Evolutionary conservation across 768 basidiomycete species (phyloP).

Genomic region (Austroboletus eburneus): DNA sequence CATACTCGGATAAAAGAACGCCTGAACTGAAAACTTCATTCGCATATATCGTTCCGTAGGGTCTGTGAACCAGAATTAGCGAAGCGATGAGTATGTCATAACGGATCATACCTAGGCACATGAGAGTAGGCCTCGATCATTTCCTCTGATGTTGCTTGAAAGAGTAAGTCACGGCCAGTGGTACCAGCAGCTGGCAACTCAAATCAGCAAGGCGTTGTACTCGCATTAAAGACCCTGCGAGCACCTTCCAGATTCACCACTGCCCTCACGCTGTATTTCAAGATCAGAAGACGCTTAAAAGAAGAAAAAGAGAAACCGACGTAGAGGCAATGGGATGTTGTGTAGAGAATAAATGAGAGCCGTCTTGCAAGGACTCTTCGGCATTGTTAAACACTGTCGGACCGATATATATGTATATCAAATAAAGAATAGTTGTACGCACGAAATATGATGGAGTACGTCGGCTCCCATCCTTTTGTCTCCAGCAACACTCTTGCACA

Average conservation of each 20-base stretch:
- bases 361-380: constrained; percentile 94
- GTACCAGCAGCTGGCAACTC: constrained; percentile 68
- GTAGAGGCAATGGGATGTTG: constrained; percentile 73
- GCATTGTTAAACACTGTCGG: constrained; percentile 86
- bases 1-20: constrained; percentile 83
- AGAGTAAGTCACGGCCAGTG: constrained; percentile 82
- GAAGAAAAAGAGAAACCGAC: constrained; percentile 37
- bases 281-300: background rate
- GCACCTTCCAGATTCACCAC: constrained; percentile 87
- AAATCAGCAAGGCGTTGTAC: constrained; percentile 3
- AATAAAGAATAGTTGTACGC: constrained; percentile 27
- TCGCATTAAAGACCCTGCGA: background rate
- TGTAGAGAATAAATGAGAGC: constrained; percentile 88
- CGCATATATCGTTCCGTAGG: constrained; percentile 85
- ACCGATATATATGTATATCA: background rate
- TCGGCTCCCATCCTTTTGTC: constrained; percentile 67
- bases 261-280: constrained; percentile 64
- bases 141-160: constrained; percentile 93
- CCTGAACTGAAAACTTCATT: constrained; percentile 93
- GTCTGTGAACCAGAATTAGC: constrained; percentile 37
- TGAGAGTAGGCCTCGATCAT: constrained; percentile 91
- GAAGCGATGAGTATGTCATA: background rate
- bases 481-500: constrained; percentile 69
- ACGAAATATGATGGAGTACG: constrained; percentile 80
- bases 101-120: constrained; percentile 60